Base-by-base conservation (phyloP, 306 rosid genomes). In the Cucurbita ficifolia region DNA sequence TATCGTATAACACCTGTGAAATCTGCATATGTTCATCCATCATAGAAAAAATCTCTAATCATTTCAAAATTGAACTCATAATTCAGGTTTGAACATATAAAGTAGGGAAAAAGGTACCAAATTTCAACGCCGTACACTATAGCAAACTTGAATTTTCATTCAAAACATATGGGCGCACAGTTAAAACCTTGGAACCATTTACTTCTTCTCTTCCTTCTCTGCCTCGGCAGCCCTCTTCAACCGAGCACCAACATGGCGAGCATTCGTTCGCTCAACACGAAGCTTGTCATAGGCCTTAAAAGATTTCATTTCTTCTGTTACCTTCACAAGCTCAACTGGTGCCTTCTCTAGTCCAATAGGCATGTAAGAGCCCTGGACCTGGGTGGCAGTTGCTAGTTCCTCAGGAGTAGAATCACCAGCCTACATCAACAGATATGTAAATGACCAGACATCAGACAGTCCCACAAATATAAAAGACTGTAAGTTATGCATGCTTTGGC, bases 181-280 rank as follows among this genome's bases (percentile, higher is more conserved):
- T 36, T 12, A n/a, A 54, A 40, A 51, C 4, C 39, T 56, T 17
- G 40, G 35, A 45, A 57, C 43, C 64, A 63, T 35, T 49, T 75
- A 86, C 64, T 84, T 86, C 82, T 86, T 84, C 6, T 86, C 90
- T 60, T 86, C 90, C 81, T 86, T 86, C 86, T 86, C 90, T 36
- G 90, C 90, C 61, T 86, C 90, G 0, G 88, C 88, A 3, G 88
- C 90, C 55, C 4, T 86, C 90, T 86, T 86, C 72, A 79, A 40
- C 77, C 88, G 79, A 6, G 70, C 83, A 51, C 90, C 90, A 0
- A 80, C 57, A 61, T 82, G 85, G 5, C 88, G 83, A 8, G 42
- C 16, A 50, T 86, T 86, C 10, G 65, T 73, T 19, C 88, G 62
- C 74, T 86, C 90, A 3, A 84, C 6, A 6, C 90, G 87, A 14